Conservation (phyloP, 768 basidiomycete genomes). For the Leccinellum luteum region DNA sequence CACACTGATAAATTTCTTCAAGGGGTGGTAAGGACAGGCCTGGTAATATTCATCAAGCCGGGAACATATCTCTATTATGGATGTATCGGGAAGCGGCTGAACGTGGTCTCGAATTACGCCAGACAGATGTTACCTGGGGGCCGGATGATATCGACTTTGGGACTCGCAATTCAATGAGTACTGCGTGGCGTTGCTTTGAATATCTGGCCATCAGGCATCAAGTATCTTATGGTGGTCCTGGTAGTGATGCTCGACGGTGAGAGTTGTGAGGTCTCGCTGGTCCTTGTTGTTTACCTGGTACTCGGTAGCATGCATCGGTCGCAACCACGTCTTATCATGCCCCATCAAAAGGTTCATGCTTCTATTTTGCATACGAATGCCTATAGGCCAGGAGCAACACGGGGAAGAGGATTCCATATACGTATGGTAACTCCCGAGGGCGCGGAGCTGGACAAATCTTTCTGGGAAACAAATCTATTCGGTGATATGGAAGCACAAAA, state of each 20-base stretch:
- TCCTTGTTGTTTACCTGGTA: background rate
- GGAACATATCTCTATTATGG: background rate
- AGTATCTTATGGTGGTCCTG: background rate
- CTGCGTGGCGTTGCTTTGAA: constrained; percentile 4
- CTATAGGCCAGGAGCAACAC: background rate
- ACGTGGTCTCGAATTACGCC: constrained; percentile 5
- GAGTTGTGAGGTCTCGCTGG: background rate
- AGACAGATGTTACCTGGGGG: constrained; percentile 13
- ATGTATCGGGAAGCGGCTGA: background rate
- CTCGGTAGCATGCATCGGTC: background rate
- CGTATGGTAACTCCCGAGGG: background rate
- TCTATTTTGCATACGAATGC: background rate
- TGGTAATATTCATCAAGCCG: background rate
- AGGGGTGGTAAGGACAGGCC: constrained; percentile 13
- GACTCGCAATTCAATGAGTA: constrained; percentile 10
- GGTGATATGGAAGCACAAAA: constrained; percentile 1
- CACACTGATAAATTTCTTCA: background rate
- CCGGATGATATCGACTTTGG: constrained; percentile 17
- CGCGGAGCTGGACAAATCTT: background rate
- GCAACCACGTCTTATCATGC: background rate
- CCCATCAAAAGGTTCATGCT: background rate
- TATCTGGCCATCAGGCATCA: constrained; percentile 13
- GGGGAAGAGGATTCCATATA: background rate
- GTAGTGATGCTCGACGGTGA: background rate
- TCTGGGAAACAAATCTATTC: constrained; percentile 14